Conservation (phyloP, 345 rosid genomes). For the Gossypium bickii region DNA sequence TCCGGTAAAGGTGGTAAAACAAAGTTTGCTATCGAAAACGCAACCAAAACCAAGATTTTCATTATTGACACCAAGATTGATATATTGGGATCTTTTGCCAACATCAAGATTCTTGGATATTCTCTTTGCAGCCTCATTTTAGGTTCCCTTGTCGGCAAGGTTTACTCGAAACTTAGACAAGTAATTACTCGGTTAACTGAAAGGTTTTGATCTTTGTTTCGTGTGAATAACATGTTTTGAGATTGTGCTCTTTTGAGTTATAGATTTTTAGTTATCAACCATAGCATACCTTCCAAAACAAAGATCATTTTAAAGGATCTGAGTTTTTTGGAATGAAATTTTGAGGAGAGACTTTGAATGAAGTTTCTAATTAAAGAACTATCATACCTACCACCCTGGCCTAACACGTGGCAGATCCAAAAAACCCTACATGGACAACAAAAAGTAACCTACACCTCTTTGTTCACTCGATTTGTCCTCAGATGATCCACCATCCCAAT, state of each 20-base stretch:
- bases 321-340: background rate
- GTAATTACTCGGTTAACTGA: conserved; percentile 36
- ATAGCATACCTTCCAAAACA: background rate
- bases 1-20: conserved; percentile 84
- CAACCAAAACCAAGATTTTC: conserved; percentile 79
- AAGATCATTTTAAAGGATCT: background rate
- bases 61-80: conserved; percentile 76
- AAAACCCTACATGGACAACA: too few relatives aligned
- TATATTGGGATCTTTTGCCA: conserved; percentile 65
- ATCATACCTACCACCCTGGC: too few relatives aligned
- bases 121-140: conserved; percentile 78
- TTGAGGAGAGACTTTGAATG: background rate
- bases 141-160: conserved; percentile 76
- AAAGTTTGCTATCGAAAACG: conserved; percentile 72
- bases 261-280: background rate
- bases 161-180: conserved; percentile 39
- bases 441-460: too few relatives aligned
- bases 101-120: conserved; percentile 66
- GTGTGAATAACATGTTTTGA: background rate
- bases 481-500: too few relatives aligned
- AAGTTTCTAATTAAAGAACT: background rate
- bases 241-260: background rate
- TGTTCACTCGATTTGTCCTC: too few relatives aligned
- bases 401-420: too few relatives aligned
- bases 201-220: conserved; percentile 27